Evolutionary conservation across 441 rosid species (phyloP).

Genomic region (Populus trichocarpa): DNA sequence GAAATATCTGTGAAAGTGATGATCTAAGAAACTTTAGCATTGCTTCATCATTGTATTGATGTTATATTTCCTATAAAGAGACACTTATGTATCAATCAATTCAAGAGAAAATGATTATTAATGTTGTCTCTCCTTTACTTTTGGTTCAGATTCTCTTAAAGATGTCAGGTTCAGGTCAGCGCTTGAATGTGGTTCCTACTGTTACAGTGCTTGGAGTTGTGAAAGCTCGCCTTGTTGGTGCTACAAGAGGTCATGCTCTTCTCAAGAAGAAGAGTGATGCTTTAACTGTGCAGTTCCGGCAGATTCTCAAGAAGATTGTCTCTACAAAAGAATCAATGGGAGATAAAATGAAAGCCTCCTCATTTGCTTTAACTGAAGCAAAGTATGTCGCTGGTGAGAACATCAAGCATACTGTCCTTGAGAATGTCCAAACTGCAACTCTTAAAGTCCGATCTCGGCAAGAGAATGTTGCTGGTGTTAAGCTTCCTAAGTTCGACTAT

Average conservation of each 20-base stretch:
- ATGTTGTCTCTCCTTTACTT: not conserved
- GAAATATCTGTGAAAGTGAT: too few species aligned
- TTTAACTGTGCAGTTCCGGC: constrained; percentile 80
- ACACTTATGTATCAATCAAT: too few species aligned
- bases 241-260: constrained; percentile 93
- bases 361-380: constrained; percentile 76
- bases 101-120: not conserved
- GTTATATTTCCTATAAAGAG: not conserved
- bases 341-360: constrained; percentile 78
- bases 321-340: constrained; percentile 87
- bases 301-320: constrained; percentile 78
- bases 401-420: constrained; percentile 73
- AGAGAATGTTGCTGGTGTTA: constrained; percentile 88
- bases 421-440: constrained; percentile 77
- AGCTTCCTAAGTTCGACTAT: constrained; percentile 83
- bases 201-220: constrained; percentile 80
- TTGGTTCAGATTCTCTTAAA: constrained; percentile 28
- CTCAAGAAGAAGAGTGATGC: constrained; percentile 99
- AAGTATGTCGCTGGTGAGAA: constrained; percentile 92
- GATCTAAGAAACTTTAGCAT: not conserved
- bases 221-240: constrained; percentile 89
- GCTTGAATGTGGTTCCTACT: constrained; percentile 88
- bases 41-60: not conserved
- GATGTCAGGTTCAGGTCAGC: constrained; percentile 79
- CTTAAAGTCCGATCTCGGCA: constrained; percentile 72